These are phyloP conservation scores for Globisporangium solare DNA, from an alignment of 352 stramenopile species.

Conservation along the genomic window DNA sequence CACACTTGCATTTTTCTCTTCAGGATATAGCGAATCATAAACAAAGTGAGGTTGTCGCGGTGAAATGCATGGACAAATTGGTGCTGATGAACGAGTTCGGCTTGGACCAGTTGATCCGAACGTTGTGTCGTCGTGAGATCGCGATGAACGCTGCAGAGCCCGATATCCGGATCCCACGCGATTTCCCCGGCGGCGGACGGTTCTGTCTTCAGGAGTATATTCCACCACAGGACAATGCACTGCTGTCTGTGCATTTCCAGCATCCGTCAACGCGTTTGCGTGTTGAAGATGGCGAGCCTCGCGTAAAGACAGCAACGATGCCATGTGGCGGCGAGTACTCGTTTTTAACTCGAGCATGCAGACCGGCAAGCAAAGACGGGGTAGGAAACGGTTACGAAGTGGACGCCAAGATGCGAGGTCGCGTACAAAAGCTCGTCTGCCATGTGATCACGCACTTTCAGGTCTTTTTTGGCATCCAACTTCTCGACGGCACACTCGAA, in stretches of 20 bases:
- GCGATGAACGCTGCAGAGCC: slow-evolving; percentile 21
- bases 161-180: slow-evolving; percentile 16
- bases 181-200: slow-evolving; percentile 2
- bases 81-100: slow-evolving; percentile 15
- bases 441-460: slow-evolving; percentile 9
- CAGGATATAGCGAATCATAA: slow-evolving; percentile 15
- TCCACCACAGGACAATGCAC: background rate
- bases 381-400: background rate
- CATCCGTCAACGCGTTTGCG: background rate
- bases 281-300: background rate
- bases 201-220: slow-evolving; percentile 34
- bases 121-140: slow-evolving; percentile 24
- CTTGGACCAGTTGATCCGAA: slow-evolving; percentile 21
- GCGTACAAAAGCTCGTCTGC: background rate
- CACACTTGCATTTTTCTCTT: background rate
- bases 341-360: slow-evolving; percentile 1
- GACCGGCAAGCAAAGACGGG: background rate
- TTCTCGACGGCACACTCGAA: slow-evolving; percentile 8
- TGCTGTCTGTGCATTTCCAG: slow-evolving; percentile 9
- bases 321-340: background rate
- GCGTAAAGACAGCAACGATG: background rate
- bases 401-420: background rate
- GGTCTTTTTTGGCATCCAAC: slow-evolving; percentile 9
- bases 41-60: slow-evolving; percentile 12
- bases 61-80: slow-evolving; percentile 12